Percentiles rank a stretch among this genome's conserved stretches.
phyloP scores from a whole-genome alignment of 177 flowering plant genomes.

The Vitis hybrid region DNA sequence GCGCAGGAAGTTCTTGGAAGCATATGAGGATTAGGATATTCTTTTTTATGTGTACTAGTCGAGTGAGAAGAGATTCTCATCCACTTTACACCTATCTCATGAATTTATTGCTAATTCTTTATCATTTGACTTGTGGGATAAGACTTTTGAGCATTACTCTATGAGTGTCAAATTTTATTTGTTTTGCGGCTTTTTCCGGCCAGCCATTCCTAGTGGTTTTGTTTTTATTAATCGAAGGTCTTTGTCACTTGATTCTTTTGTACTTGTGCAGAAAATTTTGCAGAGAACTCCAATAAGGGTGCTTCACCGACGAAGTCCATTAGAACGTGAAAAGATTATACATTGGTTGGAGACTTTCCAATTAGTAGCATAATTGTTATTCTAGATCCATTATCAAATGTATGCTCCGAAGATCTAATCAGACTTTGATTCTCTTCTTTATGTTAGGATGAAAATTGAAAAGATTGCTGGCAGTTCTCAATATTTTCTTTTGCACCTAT shows the following conservation, averaged over 20 bases:
- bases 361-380: neutral
- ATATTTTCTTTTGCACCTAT: conserved; percentile 84
- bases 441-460: conserved; percentile 80
- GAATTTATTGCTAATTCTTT: too few species aligned
- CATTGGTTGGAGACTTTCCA: conserved; percentile 62
- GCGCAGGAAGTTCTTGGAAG: neutral
- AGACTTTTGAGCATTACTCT: neutral
- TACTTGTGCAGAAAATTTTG: conserved; percentile 53
- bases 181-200: neutral
- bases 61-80: neutral
- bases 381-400: neutral
- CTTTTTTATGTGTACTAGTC: neutral
- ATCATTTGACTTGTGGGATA: neutral
- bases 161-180: neutral
- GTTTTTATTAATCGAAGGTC: neutral
- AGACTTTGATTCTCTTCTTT: neutral
- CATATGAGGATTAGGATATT: neutral
- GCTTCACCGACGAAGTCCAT: conserved; percentile 96
- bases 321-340: conserved; percentile 81
- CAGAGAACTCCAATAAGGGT: conserved; percentile 96
- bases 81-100: neutral
- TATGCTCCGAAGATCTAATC: conserved; percentile 5
- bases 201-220: neutral
- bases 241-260: neutral
- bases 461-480: conserved; percentile 70